Percentiles rank a stretch among this genome's conserved stretches.
Conservation (phyloP, 2,329 filamentous ascomycete genomes). For the Fusarium nurragi region DNA sequence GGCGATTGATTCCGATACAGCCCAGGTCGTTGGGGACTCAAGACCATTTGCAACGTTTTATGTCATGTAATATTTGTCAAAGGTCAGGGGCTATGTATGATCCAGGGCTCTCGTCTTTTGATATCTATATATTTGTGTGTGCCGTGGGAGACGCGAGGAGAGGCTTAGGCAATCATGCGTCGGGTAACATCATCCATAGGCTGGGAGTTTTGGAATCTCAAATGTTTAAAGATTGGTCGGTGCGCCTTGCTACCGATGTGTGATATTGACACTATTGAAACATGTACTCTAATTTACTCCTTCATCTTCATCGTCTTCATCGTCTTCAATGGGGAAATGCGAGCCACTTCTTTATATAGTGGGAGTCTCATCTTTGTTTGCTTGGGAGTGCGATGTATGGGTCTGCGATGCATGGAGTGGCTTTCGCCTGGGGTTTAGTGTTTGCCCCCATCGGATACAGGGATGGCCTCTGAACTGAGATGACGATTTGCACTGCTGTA, state of each 20-base stretch:
- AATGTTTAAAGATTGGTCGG: slow-evolving; percentile 10
- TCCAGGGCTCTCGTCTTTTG: slow-evolving; percentile 29
- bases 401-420: neutral
- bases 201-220: slow-evolving; percentile 38
- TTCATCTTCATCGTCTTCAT: neutral
- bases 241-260: neutral
- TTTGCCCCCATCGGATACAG: neutral
- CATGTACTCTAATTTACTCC: neutral
- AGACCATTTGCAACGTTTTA: slow-evolving; percentile 34
- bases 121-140: slow-evolving; percentile 22
- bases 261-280: neutral
- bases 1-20: slow-evolving; percentile 25
- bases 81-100: slow-evolving; percentile 20
- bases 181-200: slow-evolving; percentile 40
- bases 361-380: slow-evolving; percentile 4
- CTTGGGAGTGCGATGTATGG: neutral
- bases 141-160: neutral
- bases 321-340: neutral
- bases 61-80: slow-evolving; percentile 39
- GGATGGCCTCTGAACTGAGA: neutral
- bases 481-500: neutral
- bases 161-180: slow-evolving; percentile 22
- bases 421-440: neutral
- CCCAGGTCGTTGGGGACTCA: slow-evolving; percentile 22
- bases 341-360: slow-evolving; percentile 3